A percentile compares a stretch with the other conserved stretches of the same genome.
phyloP scores from a whole-genome alignment of 768 basidiomycete species.

The Naganishia onofrii region DNA sequence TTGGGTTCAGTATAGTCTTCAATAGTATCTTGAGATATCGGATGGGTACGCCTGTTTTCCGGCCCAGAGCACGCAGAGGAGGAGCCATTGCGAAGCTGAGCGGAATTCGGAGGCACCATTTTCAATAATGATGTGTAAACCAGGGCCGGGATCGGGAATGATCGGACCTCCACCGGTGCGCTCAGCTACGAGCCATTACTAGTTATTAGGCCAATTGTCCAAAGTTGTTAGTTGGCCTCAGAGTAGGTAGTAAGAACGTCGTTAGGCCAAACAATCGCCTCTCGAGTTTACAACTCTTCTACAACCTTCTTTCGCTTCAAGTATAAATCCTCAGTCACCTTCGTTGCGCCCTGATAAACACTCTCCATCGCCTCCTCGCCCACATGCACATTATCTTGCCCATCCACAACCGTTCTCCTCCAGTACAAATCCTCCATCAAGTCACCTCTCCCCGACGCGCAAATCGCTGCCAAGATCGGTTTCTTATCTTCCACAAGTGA shows the following conservation, averaged over 20 bases:
- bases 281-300: conserved; percentile 4
- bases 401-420: conserved; percentile 14
- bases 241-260: too few species aligned
- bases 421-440: conserved; percentile 22
- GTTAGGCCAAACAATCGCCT: too few species aligned
- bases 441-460: not conserved
- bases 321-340: not conserved
- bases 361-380: conserved; percentile 22
- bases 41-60: conserved; percentile 1
- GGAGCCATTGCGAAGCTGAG: not conserved
- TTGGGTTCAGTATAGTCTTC: not conserved
- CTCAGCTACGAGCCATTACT: too few species aligned
- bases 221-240: too few species aligned
- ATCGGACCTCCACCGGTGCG: not conserved
- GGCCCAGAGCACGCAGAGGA: conserved; percentile 1
- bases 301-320: not conserved
- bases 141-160: not conserved
- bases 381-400: conserved; percentile 27
- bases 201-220: too few species aligned
- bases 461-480: not conserved
- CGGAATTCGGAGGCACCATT: not conserved
- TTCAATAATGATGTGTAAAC: not conserved
- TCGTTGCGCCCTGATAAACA: not conserved
- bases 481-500: conserved; percentile 5
- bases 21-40: not conserved